Evolutionary conservation across 257 asterid species (phyloP).

Genomic region (Gynochthodes officinalis): DNA sequence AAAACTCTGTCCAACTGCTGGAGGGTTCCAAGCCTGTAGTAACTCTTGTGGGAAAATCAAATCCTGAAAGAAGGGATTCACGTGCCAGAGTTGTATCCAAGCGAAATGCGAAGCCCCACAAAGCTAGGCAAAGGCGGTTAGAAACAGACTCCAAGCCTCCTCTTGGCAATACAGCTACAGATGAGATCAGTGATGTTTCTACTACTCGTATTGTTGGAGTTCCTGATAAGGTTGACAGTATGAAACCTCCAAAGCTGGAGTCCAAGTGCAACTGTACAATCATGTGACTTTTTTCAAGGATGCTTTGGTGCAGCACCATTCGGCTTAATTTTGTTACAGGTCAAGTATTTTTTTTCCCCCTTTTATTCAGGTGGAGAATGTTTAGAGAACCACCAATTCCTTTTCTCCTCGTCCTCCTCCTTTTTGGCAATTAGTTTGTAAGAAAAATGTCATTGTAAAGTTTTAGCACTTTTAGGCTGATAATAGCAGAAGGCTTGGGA

Average conservation of each 20-base stretch:
- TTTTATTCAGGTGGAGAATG: too few relatives aligned
- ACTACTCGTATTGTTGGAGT: slow-evolving; percentile 45
- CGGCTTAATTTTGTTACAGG: too few relatives aligned
- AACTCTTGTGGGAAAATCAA: slow-evolving; percentile 44
- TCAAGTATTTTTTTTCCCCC: too few relatives aligned
- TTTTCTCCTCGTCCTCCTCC: too few relatives aligned
- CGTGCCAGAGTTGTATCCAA: slow-evolving; percentile 46
- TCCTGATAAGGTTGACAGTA: slow-evolving; percentile 46
- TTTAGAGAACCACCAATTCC: too few relatives aligned
- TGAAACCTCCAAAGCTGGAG: slow-evolving; percentile 80
- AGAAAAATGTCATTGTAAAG: slow-evolving; percentile 61
- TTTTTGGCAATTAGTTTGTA: slow-evolving; percentile 46
- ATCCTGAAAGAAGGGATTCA: slow-evolving; percentile 47
- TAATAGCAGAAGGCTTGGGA: slow-evolving; percentile 39
- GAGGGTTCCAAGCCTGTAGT: slow-evolving; percentile 49
- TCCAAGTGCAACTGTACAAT: slow-evolving; percentile 93
- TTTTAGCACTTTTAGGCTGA: slow-evolving; percentile 52
- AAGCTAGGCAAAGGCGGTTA: slow-evolving; percentile 46
- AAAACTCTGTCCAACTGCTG: slow-evolving; percentile 28
- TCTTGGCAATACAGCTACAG: slow-evolving; percentile 28
- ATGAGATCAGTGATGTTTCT: slow-evolving; percentile 32
- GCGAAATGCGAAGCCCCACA: slow-evolving; percentile 56
- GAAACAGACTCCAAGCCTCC: slow-evolving; percentile 50
- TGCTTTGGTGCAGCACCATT: neutral
- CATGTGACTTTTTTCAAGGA: slow-evolving; percentile 46